Percentiles rank a stretch among this genome's conserved stretches.
Evolutionary conservation across 192 early-diverging fungal genomes (phyloP).

Genomic region (Podila horticola): DNA sequence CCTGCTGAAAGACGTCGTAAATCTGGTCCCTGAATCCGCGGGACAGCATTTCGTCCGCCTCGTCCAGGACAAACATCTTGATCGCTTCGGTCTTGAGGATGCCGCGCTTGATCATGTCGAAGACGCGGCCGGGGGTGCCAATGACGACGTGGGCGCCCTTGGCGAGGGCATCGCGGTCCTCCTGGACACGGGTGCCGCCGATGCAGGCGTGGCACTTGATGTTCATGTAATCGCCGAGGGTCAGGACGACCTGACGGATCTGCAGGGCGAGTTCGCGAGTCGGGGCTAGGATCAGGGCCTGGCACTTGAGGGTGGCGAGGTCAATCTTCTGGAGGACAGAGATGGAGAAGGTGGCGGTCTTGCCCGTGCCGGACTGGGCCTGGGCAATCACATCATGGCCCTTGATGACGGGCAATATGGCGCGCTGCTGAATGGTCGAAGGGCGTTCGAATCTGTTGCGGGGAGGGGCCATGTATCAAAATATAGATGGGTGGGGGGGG

Average conservation of each 20-base stretch:
- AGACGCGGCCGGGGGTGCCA: slow-evolving; percentile 97
- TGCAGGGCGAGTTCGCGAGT: slow-evolving; percentile 96
- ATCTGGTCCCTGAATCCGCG: slow-evolving; percentile 97
- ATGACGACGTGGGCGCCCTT: slow-evolving; percentile 90
- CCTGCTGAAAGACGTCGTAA: slow-evolving; percentile 89
- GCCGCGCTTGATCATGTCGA: slow-evolving; percentile 94
- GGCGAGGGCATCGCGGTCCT: slow-evolving; percentile 82
- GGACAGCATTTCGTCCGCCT: slow-evolving; percentile 98
- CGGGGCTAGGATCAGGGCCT: slow-evolving; percentile 94
- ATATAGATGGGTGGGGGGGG: not conserved
- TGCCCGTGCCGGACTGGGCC: slow-evolving; percentile 99
- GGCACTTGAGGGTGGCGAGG: slow-evolving; percentile 75
- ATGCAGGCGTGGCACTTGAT: slow-evolving; percentile 94
- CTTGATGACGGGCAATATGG: slow-evolving; percentile 91
- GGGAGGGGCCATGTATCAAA: not conserved
- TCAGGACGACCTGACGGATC: slow-evolving; percentile 91
- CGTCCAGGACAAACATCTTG: slow-evolving; percentile 97
- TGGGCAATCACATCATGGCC: slow-evolving; percentile 98
- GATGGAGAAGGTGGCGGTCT: slow-evolving; percentile 99
- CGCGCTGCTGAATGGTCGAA: slow-evolving; percentile 92
- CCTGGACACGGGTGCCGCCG: slow-evolving; percentile 91
- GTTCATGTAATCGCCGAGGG: slow-evolving; percentile 94
- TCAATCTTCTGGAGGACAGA: slow-evolving; percentile 94
- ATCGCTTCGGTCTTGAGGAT: slow-evolving; percentile 81
- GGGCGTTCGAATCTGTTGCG: slow-evolving; percentile 97